A percentile compares a stretch with the other conserved stretches of the same genome.
These are phyloP conservation scores for Eimeria necatrix DNA, from an alignment of 169 alveolate genomes.

Conservation along the genomic window DNA sequence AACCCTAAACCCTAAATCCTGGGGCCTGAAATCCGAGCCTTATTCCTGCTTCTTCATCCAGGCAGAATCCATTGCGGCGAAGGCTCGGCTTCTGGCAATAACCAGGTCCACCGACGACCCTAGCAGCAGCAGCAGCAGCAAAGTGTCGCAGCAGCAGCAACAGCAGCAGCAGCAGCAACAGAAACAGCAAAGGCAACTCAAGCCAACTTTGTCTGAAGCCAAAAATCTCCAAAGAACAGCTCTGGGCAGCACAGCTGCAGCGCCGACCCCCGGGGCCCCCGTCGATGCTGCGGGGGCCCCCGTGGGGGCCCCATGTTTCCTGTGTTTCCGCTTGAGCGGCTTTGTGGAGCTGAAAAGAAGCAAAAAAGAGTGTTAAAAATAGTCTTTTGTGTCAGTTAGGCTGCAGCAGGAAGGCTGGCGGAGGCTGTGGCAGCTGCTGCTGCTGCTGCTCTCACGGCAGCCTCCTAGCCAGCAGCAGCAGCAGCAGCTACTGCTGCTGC, in stretches of 20 bases:
- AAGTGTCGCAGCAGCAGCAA: not conserved
- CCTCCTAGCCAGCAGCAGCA: not conserved
- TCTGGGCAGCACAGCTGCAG: too few species aligned
- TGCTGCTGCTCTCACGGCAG: not conserved
- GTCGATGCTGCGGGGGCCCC: too few species aligned
- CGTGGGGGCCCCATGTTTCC: too few species aligned
- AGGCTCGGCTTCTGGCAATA: not conserved
- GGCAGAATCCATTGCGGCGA: not conserved
- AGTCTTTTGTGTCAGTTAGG: too few species aligned
- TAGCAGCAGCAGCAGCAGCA: not conserved
- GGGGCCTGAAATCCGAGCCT: not conserved
- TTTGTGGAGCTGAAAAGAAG: too few species aligned
- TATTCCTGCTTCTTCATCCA: not conserved
- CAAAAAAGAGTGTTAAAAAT: too few species aligned
- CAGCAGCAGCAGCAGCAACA: not conserved
- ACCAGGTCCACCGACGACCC: not conserved
- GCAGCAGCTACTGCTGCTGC: constrained; percentile 22
- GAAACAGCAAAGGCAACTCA: not conserved
- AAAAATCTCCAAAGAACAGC: too few species aligned
- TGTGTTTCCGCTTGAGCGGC: too few species aligned
- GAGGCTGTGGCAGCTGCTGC: not conserved
- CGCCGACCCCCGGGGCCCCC: too few species aligned
- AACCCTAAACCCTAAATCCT: constrained; percentile 17
- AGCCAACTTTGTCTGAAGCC: too few species aligned
- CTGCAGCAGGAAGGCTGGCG: not conserved